Base-by-base conservation (phyloP, 116 monocot genomes). In the Dioscorea cayenensis region DNA sequence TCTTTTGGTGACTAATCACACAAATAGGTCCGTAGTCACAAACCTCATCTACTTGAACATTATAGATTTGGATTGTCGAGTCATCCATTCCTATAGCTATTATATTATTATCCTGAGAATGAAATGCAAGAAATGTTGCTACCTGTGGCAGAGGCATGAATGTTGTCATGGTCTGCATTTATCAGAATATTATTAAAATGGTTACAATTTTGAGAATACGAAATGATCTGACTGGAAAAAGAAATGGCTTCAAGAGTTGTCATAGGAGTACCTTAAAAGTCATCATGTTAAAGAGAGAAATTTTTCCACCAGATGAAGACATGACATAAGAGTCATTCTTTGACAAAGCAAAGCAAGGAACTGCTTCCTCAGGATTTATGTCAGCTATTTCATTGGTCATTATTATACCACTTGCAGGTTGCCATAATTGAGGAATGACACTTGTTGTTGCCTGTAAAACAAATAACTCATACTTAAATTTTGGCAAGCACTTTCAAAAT, bases 31-130 rank as follows among this genome's bases (percentile, higher is more conserved):
- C 25, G 29, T 14, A 19, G 28, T 18, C 29, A 48, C 38, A 35
- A 73, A 96, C 96, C 96, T 96, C 96, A 73, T 96, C 96, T 71
- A 96, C 82, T 58, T 87, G 81, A 19, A 96, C 96, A 81, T 96
- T 96, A 73, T 92, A 96, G n/a, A 96, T 92, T 67, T 96, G 96
- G 68, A 95, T 90, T 62, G 95, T 87, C 6, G 89, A 92, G 43
- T 95, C 95, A 51, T 95, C 95, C 95, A 96, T 96, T 68, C 96
- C 96, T 59, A 96, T 88, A 27, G 96, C 90, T 77, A 96, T 96
- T 36, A 96, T 92, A 67, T 96, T 96, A 58, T 96, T 96, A 68
- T 96, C 96, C 71, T 96, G 92, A 36, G 96, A 92, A 77, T 96
- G 96, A 75, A 92, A 92, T 65, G 92, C 96, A 66, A 96, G 85